These are phyloP conservation scores for Colletotrichum graminicola DNA, from an alignment of 2,329 filamentous ascomycete species.

Conservation along the genomic window DNA sequence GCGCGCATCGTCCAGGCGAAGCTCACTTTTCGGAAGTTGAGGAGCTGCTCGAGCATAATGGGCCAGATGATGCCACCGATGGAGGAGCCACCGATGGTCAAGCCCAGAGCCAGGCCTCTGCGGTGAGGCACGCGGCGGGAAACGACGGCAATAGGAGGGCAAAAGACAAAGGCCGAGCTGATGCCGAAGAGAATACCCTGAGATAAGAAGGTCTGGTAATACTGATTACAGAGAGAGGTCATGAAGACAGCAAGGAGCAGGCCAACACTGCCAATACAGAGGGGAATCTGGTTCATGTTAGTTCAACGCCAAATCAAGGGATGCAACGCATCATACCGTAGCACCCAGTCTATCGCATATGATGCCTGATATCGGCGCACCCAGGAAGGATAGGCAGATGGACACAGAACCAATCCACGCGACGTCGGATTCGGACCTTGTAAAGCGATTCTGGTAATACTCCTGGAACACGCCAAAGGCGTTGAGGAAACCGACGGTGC, in stretches of 20 bases:
- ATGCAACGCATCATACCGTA: conserved; percentile 58
- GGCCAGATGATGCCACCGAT: conserved; percentile 45
- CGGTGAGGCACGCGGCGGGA: conserved; percentile 49
- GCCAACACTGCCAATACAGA: conserved; percentile 60
- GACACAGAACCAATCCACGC: conserved; percentile 63
- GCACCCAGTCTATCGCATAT: conserved; percentile 55
- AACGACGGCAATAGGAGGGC: conserved; percentile 52
- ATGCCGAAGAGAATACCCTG: conserved; percentile 61
- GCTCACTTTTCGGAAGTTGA: conserved; percentile 12
- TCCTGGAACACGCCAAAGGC: conserved; percentile 59
- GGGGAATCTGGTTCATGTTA: conserved; percentile 56
- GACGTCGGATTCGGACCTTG: conserved; percentile 45
- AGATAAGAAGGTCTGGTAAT: conserved; percentile 59
- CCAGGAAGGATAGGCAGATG: conserved; percentile 57
- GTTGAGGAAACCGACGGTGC: conserved; percentile 50
- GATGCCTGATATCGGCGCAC: conserved; percentile 48
- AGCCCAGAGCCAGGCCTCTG: conserved; percentile 49
- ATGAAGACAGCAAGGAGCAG: conserved; percentile 44
- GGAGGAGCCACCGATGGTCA: conserved; percentile 49
- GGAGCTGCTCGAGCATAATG: conserved; percentile 31
- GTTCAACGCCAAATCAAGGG: conserved; percentile 48
- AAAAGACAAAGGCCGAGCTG: conserved; percentile 57
- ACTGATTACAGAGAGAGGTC: conserved; percentile 44
- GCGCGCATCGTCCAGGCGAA: conserved; percentile 30
- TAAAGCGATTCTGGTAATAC: conserved; percentile 58